Evolutionary conservation across 257 asterid species (phyloP), one percentile per base, ranked within the genome.

Genomic region (Hygrophila difformis): DNA sequence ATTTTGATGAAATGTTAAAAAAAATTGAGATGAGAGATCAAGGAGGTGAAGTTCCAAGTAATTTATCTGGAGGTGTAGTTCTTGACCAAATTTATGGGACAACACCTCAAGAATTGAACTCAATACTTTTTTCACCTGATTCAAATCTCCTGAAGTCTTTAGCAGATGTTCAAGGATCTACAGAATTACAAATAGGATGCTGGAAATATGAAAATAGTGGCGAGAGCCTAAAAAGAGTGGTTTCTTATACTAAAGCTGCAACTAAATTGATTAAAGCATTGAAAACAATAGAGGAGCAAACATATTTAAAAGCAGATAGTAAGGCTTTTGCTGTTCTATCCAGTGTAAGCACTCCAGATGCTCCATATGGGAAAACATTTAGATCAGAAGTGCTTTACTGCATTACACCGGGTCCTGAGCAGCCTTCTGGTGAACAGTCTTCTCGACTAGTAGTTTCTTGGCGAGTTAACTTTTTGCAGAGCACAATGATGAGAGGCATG

Each of bases 401-500:
- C 69, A 80, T 91, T 43, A 65, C 87, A 40, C 66, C 82, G 0
- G 99, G 99, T 34, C 97, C 94, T 5, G 99, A 86, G 57, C 80
- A 67, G 55, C 83, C 96, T 47, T 74, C 93, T 0, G 96, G 96
- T 29, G 95, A 91, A 55, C 75, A 57, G 55, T 70, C 95, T 57
- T 67, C 94, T 20, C 72, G 79, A 21, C 56, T 91, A 47, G 84
- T 68, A 53, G 87, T 91, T 21, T 86, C 99, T 1, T 91, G 97
- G 97, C 61, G 94, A 18, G 68, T 86, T 51, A 91, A 86, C 71
- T 91, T 91, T 66, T 61, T 64, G 62, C 97, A 86, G 78, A 91
- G 94, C 73, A 82, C 89, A 31, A 74, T 91, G 73, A 82, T 91
- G 93, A 91, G 60, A 71, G 72, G 97, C 59, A 78, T 91, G 88